A percentile compares a stretch with the other conserved stretches of the same genome.
These are phyloP conservation scores for Epichloe brachyelytri DNA, from an alignment of 2,329 filamentous ascomycete species.

Conservation along the genomic window DNA sequence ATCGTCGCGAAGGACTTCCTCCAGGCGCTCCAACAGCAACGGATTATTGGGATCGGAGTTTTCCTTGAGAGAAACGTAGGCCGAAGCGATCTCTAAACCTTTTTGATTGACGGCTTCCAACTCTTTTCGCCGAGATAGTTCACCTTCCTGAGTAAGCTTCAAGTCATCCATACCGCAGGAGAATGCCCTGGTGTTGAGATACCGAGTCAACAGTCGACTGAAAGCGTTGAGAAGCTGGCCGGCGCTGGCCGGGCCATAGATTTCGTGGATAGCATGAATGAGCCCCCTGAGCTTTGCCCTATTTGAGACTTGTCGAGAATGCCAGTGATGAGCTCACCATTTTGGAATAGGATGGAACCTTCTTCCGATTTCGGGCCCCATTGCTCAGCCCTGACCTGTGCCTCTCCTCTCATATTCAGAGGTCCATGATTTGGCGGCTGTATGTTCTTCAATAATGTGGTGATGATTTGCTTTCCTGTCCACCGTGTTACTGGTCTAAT, in stretches of 20 bases:
- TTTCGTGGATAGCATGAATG: conserved; percentile 84
- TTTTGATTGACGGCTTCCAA: conserved; percentile 54
- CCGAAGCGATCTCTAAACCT: conserved; percentile 68
- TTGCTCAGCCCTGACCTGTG: conserved; percentile 61
- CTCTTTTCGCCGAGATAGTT: conserved; percentile 54
- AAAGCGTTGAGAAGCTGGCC: conserved; percentile 82
- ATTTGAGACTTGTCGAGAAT: conserved; percentile 95
- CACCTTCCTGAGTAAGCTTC: conserved; percentile 67
- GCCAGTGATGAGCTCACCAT: conserved; percentile 78
- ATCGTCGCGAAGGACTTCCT: conserved; percentile 84
- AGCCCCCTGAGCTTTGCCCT: conserved; percentile 78
- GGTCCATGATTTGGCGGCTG: conserved; percentile 63
- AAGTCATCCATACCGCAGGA: conserved; percentile 97
- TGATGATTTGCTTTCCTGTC: conserved; percentile 95
- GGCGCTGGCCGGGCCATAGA: conserved; percentile 77
- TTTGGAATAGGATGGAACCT: conserved; percentile 65
- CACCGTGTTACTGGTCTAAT: conserved; percentile 71
- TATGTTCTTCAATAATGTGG: conserved; percentile 86
- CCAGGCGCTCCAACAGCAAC: conserved; percentile 64
- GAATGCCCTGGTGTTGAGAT: conserved; percentile 87
- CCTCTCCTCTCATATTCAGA: conserved; percentile 67
- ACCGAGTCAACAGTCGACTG: conserved; percentile 76
- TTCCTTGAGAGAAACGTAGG: conserved; percentile 74
- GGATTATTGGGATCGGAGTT: conserved; percentile 50
- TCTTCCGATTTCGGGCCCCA: conserved; percentile 76